Percentiles rank a stretch among this genome's conserved stretches.
Evolutionary conservation across 768 basidiomycete species (phyloP).

Genomic region (Hypholoma sublateritium): DNA sequence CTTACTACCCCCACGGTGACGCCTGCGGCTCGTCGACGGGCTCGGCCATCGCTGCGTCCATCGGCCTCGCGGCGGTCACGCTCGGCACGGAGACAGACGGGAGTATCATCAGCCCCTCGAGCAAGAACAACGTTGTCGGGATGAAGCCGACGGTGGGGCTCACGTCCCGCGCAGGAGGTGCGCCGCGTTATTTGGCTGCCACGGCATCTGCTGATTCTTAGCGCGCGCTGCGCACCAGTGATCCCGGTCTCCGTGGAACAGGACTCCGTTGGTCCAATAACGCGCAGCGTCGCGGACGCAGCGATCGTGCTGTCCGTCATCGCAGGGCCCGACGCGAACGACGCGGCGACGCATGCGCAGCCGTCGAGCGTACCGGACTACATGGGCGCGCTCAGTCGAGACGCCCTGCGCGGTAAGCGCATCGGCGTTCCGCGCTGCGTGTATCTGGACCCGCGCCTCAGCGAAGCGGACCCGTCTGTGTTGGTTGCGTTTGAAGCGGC

Average conservation of each 20-base stretch:
- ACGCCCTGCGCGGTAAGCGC: conserved; percentile 49
- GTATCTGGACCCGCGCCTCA: conserved; percentile 31
- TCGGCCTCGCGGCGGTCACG: conserved; percentile 48
- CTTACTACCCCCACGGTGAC: conserved; percentile 50
- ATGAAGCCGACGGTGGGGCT: conserved; percentile 63
- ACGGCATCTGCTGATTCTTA: neutral
- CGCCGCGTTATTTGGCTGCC: neutral
- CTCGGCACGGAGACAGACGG: conserved; percentile 55
- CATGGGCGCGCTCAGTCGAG: conserved; percentile 45
- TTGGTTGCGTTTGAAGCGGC: conserved; percentile 39
- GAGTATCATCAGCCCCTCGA: conserved; percentile 52
- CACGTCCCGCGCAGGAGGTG: conserved; percentile 60
- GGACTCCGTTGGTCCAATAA: conserved; percentile 60
- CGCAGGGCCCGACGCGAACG: conserved; percentile 52
- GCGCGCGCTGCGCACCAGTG: conserved; percentile 30
- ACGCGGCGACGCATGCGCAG: conserved; percentile 52
- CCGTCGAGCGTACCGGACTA: conserved; percentile 54
- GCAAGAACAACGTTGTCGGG: conserved; percentile 54
- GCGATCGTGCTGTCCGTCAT: conserved; percentile 57
- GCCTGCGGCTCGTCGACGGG: conserved; percentile 63
- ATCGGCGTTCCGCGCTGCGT: conserved; percentile 52
- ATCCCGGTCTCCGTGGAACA: conserved; percentile 56
- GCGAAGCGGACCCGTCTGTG: conserved; percentile 32
- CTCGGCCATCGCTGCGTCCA: conserved; percentile 53
- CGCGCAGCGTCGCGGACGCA: conserved; percentile 51